These are phyloP conservation scores for Dioscorea dumetorum DNA, from an alignment of 106 monocot genomes.

Conservation along the genomic window DNA sequence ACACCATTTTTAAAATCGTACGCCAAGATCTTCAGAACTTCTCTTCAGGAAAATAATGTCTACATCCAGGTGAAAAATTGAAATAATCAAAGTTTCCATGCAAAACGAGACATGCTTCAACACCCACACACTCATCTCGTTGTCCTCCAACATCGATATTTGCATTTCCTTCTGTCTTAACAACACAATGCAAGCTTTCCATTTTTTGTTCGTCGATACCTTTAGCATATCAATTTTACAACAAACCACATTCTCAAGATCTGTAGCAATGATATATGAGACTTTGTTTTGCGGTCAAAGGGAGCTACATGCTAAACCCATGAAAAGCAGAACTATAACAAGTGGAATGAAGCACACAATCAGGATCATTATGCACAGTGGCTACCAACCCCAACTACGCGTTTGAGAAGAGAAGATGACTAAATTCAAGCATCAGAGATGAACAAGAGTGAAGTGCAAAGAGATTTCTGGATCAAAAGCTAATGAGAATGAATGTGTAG, in stretches of 20 bases:
- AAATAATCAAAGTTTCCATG: not conserved
- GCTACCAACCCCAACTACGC: not conserved
- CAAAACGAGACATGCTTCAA: not conserved
- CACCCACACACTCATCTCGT: not conserved
- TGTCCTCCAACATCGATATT: not conserved
- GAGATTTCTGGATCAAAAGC: not conserved
- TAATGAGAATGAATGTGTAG: not conserved
- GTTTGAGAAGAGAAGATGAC: not conserved
- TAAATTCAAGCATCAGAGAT: not conserved
- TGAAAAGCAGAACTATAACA: too few relatives aligned
- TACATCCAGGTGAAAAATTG: not conserved
- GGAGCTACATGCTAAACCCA: too few relatives aligned
- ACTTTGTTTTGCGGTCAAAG: too few relatives aligned
- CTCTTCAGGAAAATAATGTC: not conserved
- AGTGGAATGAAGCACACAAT: not conserved
- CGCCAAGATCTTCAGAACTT: too few relatives aligned
- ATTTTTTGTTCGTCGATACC: not conserved
- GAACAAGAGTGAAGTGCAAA: not conserved
- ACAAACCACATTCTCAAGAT: not conserved
- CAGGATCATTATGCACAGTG: not conserved
- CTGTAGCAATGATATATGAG: not conserved
- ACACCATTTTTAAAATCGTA: too few relatives aligned
- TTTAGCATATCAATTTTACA: not conserved
- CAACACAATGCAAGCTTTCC: not conserved
- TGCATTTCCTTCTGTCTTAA: not conserved